Conservation (phyloP, 2,329 filamentous ascomycete genomes). For the Zymoseptoria tritici region DNA sequence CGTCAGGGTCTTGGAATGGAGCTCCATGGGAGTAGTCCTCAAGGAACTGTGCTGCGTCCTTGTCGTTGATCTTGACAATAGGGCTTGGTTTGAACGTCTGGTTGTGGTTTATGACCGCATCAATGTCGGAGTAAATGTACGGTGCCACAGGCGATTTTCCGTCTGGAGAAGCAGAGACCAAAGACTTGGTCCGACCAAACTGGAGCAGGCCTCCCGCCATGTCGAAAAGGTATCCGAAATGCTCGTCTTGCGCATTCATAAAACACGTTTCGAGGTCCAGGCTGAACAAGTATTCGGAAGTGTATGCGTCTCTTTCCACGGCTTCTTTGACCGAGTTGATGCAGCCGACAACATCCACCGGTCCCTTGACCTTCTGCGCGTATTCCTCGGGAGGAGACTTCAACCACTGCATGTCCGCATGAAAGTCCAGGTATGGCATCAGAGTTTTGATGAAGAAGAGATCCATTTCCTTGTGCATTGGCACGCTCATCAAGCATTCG, state of each 20-base stretch:
- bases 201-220: neutral
- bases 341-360: neutral
- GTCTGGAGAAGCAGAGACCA: neutral
- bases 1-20: neutral
- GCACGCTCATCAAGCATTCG: neutral
- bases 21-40: neutral
- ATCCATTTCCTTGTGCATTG: neutral
- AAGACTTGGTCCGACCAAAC: neutral
- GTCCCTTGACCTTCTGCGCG: neutral
- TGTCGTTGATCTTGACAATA: neutral
- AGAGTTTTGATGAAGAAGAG: neutral
- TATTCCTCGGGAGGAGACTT: neutral
- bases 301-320: neutral
- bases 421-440: neutral
- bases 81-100: neutral
- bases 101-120: neutral
- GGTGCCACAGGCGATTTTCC: neutral
- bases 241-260: neutral
- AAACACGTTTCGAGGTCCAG: neutral
- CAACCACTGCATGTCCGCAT: neutral
- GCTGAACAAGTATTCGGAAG: neutral
- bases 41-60: neutral
- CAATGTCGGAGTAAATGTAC: neutral
- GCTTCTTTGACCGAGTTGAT: neutral
- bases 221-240: neutral